Evolutionary conservation across 176 grass and related monocot genomes (phyloP).

Genomic region (Triticum timopheevii): DNA sequence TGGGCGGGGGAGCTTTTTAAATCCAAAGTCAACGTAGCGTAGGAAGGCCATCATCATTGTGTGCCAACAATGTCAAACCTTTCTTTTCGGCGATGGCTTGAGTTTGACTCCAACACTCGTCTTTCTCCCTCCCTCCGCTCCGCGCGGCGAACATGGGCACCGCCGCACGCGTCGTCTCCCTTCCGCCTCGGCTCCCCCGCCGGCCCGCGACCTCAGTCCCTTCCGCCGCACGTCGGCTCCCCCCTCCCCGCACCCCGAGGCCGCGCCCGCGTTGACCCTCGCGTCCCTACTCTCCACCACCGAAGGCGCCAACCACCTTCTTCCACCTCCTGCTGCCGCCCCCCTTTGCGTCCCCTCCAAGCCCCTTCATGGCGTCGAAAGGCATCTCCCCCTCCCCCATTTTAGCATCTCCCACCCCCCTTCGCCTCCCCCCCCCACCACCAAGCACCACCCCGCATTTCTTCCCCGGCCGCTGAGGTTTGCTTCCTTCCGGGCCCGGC

Average conservation of each 20-base stretch:
- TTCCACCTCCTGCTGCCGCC: not conserved
- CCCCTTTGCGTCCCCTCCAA: slow-evolving; percentile 50
- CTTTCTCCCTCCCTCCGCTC: not conserved
- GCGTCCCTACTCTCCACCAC: not conserved
- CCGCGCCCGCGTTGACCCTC: slow-evolving; percentile 40
- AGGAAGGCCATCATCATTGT: not conserved
- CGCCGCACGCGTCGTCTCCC: slow-evolving; percentile 1
- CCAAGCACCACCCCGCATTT: not conserved
- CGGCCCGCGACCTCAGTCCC: slow-evolving; percentile 29
- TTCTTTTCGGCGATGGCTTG: slow-evolving; percentile 20
- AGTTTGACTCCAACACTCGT: slow-evolving; percentile 44
- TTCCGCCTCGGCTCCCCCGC: slow-evolving; percentile 24
- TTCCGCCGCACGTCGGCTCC: slow-evolving; percentile 47
- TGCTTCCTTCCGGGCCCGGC: slow-evolving; percentile 24
- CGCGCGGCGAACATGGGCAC: not conserved
- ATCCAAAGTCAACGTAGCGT: not conserved
- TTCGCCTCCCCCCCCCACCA: not conserved
- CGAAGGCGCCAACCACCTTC: not conserved
- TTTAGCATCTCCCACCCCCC: slow-evolving; percentile 37
- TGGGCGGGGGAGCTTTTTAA: too few species aligned
- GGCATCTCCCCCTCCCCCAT: slow-evolving; percentile 40
- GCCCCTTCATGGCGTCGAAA: slow-evolving; percentile 53
- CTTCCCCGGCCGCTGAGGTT: not conserved
- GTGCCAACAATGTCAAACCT: not conserved
- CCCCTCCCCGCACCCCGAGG: slow-evolving; percentile 39